phyloP scores from a whole-genome alignment of 2,329 filamentous ascomycete species.

The Fusarium sp. region DNA sequence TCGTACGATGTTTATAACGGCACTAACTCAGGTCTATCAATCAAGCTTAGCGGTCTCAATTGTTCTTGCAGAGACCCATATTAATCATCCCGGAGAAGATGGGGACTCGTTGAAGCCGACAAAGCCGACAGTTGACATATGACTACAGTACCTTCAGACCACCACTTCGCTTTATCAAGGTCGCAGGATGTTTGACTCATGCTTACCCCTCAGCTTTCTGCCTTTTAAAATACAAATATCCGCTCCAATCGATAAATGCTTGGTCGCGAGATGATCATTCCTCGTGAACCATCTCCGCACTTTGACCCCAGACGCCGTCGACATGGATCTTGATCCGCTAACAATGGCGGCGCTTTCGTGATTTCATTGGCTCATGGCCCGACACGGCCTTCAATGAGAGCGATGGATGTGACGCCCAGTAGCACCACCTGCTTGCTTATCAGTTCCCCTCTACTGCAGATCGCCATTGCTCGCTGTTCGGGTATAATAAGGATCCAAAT shows the following conservation, averaged over 20 bases:
- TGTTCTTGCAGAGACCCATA: neutral
- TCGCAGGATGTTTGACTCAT: neutral
- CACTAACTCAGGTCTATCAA: constrained; percentile 1
- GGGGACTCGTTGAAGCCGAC: neutral
- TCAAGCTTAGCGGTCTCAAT: neutral
- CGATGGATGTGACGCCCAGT: neutral
- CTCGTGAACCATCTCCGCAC: neutral
- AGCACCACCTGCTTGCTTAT: neutral
- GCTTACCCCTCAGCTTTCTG: too few species aligned
- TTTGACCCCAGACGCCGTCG: neutral
- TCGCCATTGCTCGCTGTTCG: neutral
- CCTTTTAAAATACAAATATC: too few species aligned
- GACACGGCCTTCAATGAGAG: neutral
- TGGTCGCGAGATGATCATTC: neutral
- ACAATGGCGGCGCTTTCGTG: neutral
- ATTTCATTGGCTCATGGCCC: neutral
- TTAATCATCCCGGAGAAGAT: neutral
- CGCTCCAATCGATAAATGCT: neutral
- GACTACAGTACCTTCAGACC: neutral
- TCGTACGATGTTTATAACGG: too few species aligned
- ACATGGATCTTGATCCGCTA: neutral
- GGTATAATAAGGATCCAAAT: neutral
- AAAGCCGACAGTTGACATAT: neutral
- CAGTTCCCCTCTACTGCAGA: neutral
- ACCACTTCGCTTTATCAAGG: neutral